These are phyloP conservation scores for Fusarium coicis DNA, from an alignment of 2,329 filamentous ascomycete genomes.

Conservation along the genomic window DNA sequence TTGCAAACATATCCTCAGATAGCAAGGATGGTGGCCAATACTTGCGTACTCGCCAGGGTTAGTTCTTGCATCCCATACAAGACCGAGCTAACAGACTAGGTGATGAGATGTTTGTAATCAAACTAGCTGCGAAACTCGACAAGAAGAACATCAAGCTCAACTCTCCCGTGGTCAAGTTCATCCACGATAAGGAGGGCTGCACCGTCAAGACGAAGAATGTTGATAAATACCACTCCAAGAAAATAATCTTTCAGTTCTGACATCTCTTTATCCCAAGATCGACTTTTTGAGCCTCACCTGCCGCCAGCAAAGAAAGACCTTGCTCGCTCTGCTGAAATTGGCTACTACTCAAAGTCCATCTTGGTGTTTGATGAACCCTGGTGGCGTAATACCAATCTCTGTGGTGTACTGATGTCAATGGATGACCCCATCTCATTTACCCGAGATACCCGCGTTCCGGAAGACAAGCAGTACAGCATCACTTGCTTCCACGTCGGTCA, in stretches of 20 bases:
- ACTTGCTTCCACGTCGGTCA: background rate
- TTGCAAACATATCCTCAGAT: slow-evolving; percentile 17
- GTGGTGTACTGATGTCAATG: background rate
- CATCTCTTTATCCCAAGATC: background rate
- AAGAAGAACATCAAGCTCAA: background rate
- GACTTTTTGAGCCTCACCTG: background rate
- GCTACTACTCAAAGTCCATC: background rate
- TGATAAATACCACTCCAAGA: background rate
- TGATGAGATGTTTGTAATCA: background rate
- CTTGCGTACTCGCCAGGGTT: slow-evolving; percentile 25
- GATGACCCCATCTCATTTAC: background rate
- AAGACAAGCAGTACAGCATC: background rate
- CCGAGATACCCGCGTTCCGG: background rate
- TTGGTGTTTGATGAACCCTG: background rate
- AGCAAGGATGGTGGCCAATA: slow-evolving; percentile 18
- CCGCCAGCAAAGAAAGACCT: background rate
- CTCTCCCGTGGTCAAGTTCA: background rate
- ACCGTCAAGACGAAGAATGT: background rate
- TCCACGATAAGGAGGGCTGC: background rate
- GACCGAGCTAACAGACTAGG: background rate
- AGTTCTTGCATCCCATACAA: too few relatives aligned
- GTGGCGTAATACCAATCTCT: background rate
- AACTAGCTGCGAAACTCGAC: background rate
- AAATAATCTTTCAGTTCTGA: background rate
- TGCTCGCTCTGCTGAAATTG: rapidly evolving